Evolutionary conservation across 2,329 filamentous ascomycete genomes (phyloP).

Genomic region (Fusarium sp.): DNA sequence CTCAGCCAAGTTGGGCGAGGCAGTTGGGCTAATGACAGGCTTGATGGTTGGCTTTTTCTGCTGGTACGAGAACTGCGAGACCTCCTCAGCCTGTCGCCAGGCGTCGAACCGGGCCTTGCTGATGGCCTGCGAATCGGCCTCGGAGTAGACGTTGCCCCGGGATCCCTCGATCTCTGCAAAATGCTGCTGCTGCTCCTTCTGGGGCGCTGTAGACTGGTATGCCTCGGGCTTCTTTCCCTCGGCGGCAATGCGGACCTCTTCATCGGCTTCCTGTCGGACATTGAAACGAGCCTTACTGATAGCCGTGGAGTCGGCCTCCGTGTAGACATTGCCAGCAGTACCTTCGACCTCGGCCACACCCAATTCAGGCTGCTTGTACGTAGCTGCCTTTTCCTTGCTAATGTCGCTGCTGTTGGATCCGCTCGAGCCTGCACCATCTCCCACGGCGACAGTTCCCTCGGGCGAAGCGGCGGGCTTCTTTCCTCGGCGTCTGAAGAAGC

Average conservation of each 20-base stretch:
- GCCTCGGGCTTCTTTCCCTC: not conserved
- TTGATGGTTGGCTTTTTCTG: not conserved
- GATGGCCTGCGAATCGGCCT: not conserved
- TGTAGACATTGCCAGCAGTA: conserved; percentile 18
- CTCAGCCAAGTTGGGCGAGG: not conserved
- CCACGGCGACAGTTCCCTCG: not conserved
- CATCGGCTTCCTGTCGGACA: not conserved
- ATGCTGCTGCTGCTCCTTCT: not conserved
- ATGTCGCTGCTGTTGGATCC: not conserved
- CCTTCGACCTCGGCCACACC: conserved; percentile 13
- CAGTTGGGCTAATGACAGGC: not conserved
- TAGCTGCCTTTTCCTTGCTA: not conserved
- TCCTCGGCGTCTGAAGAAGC: conserved; percentile 23
- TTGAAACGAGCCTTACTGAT: not conserved
- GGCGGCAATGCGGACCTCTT: not conserved
- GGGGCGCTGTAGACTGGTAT: not conserved
- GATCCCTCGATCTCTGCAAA: not conserved
- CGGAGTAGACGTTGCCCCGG: not conserved
- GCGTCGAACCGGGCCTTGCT: not conserved
- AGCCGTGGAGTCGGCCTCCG: conserved; percentile 1
- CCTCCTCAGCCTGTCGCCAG: not conserved
- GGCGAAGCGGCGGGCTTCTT: not conserved
- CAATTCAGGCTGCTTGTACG: not conserved
- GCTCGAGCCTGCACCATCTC: not conserved
- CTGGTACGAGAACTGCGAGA: not conserved